Evolutionary conservation across 805 yeast genomes (phyloP), one percentile per base, ranked within the genome.

Genomic region (Cyberlindnera xylosilytica): DNA sequence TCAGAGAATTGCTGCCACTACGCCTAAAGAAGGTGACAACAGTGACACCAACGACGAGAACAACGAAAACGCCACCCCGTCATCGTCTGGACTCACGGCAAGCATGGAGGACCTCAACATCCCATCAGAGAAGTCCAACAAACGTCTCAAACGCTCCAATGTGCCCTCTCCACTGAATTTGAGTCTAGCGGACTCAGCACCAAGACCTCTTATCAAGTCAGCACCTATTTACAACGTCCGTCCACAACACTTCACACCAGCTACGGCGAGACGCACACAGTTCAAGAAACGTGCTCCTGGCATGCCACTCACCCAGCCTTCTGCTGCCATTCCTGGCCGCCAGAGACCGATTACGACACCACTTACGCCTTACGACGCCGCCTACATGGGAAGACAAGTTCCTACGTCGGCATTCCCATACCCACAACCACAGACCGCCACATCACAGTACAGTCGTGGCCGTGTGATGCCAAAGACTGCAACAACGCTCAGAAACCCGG

Each of bases 81-180:
- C 54, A 10, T 46, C 49, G 2, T 37, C 50, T 2, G 53, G 53
- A 1, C 35, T 53, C n/a, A 43, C 54, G 3, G 49, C 44, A 4
- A 38, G 42, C 12, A 36, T 46, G 44, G 56, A 52, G 6, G 35
- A 40, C 3, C 20, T 54, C 4, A 34, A 52, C 0, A 51, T 58
- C 8, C 62, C 62, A 3, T 50, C 48, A 6, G 48, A 48, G 3
- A 32, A 20, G 16, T 37, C 50, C 1, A 44, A 41, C 23, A 61
- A 59, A 31, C 52, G 58, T 23, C 42, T 62, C 22, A 60, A 57
- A 30, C 55, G 66, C 36, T 45, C 44, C 12, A 52, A 51, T 4
- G 60, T 57, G 7, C 66, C 66, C 12, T 53, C 64, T 3, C 65
- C 65, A 3, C 44, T 62, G 26, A 56, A 57, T 24, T 34, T 62